A percentile compares a stretch with the other conserved stretches of the same genome.
phyloP scores from a whole-genome alignment of 169 alveolate species.

The Plasmodium ovale region DNA sequence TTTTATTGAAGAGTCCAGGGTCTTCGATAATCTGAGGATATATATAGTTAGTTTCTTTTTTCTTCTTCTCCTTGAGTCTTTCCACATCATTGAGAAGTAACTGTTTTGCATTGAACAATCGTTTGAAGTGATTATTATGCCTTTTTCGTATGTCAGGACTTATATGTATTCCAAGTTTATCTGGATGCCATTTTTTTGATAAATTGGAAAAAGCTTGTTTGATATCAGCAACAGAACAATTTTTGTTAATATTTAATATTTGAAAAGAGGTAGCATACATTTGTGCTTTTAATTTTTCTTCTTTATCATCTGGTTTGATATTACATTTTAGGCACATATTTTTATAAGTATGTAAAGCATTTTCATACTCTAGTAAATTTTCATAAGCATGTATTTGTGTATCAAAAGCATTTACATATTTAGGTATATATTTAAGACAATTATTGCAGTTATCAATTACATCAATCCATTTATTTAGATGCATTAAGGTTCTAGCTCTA shows the following conservation, averaged over 20 bases:
- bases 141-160: constrained; percentile 80
- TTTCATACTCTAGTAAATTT: constrained; percentile 82
- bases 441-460: constrained; percentile 82
- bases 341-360: constrained; percentile 76
- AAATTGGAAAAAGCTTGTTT: constrained; percentile 82
- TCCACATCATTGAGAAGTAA: constrained; percentile 78
- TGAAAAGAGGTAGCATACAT: constrained; percentile 84
- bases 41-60: constrained; percentile 81
- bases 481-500: constrained; percentile 85
- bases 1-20: neutral
- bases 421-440: constrained; percentile 82
- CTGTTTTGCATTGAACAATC: constrained; percentile 82
- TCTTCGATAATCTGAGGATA: constrained; percentile 78
- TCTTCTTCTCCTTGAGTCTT: constrained; percentile 75
- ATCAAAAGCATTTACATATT: constrained; percentile 83
- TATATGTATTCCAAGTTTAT: constrained; percentile 77
- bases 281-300: constrained; percentile 77
- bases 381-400: constrained; percentile 85
- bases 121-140: constrained; percentile 82
- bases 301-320: constrained; percentile 79
- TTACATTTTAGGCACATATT: constrained; percentile 82
- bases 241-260: constrained; percentile 76
- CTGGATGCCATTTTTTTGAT: constrained; percentile 88
- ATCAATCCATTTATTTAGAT: constrained; percentile 83
- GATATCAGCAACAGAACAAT: constrained; percentile 78